Conservation (phyloP, 2,329 filamentous ascomycete species). For the Colletotrichum sidae region DNA sequence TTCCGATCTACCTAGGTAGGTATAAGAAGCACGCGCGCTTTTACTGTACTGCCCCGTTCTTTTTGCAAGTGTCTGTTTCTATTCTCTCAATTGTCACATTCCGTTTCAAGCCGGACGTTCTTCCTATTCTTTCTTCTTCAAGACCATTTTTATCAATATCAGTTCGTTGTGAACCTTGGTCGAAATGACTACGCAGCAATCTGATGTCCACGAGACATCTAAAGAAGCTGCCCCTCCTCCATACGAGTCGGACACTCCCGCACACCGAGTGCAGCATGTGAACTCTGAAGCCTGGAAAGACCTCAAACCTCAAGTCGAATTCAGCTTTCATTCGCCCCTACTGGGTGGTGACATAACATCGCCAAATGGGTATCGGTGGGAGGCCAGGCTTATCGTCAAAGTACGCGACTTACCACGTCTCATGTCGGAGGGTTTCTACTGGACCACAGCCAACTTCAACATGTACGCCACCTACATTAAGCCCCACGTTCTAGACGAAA, state of each 20-base stretch:
- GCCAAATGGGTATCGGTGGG: not conserved
- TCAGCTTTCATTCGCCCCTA: not conserved
- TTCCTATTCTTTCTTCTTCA: no score
- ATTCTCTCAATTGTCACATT: no score
- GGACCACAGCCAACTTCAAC: slow-evolving; percentile 1
- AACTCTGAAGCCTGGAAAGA: not conserved
- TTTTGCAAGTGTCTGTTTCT: no score
- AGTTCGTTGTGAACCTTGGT: no score
- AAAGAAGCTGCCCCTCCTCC: not conserved
- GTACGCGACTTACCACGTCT: not conserved
- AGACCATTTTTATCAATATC: no score
- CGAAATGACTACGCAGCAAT: no score
- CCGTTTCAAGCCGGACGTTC: no score
- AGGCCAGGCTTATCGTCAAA: slow-evolving; percentile 1
- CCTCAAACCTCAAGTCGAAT: not conserved
- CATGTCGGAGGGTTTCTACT: slow-evolving; percentile 2
- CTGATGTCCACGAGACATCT: no score
- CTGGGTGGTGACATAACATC: not conserved
- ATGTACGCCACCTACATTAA: not conserved
- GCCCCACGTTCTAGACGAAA: not conserved
- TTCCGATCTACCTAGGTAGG: no score
- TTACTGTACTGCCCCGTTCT: no score
- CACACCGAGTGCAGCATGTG: not conserved
- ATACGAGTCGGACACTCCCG: not conserved
- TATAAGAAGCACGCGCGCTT: no score